A percentile compares a stretch with the other conserved stretches of the same genome.
Conservation (phyloP, 352 stramenopile species). For the Phytophthora colocasiae region DNA sequence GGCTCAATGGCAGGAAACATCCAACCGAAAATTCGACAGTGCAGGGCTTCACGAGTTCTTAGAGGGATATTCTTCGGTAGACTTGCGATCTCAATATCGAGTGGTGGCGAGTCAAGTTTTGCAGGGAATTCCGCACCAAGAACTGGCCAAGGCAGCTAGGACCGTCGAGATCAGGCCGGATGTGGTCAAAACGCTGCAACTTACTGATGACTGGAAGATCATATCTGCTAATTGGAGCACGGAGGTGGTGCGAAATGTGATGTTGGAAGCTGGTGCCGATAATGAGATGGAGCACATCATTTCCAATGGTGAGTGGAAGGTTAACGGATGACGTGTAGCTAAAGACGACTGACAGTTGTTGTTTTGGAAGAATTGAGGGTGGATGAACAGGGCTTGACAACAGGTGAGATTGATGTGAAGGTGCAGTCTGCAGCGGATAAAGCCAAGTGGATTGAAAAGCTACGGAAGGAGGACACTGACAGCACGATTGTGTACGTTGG, state of each 20-base stretch:
- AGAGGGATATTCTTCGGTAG: slow-evolving; percentile 45
- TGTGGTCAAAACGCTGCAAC: slow-evolving; percentile 40
- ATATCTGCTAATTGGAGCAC: slow-evolving; percentile 77
- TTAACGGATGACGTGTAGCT: background rate
- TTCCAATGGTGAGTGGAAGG: slow-evolving; percentile 54
- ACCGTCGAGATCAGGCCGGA: slow-evolving; percentile 38
- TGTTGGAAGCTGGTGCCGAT: slow-evolving; percentile 15
- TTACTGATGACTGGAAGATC: slow-evolving; percentile 38
- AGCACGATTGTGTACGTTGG: slow-evolving; percentile 60
- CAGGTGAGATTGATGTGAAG: slow-evolving; percentile 55
- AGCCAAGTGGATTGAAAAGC: slow-evolving; percentile 34
- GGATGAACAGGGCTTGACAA: slow-evolving; percentile 48
- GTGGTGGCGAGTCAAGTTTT: slow-evolving; percentile 46
- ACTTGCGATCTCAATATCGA: slow-evolving; percentile 58
- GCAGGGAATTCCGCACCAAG: slow-evolving; percentile 35
- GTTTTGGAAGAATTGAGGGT: slow-evolving; percentile 54
- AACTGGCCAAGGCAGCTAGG: slow-evolving; percentile 14
- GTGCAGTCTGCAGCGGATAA: slow-evolving; percentile 74
- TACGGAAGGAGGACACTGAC: slow-evolving; percentile 8
- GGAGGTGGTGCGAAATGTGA: slow-evolving; percentile 44
- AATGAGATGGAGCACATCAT: slow-evolving; percentile 35
- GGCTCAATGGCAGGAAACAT: slow-evolving; percentile 15
- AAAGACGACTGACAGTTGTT: slow-evolving; percentile 4
- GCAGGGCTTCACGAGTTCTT: slow-evolving; percentile 50
- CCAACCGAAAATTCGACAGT: slow-evolving; percentile 39